phyloP scores from a whole-genome alignment of 164 flowering plant genomes.

The Litsea cubeba region DNA sequence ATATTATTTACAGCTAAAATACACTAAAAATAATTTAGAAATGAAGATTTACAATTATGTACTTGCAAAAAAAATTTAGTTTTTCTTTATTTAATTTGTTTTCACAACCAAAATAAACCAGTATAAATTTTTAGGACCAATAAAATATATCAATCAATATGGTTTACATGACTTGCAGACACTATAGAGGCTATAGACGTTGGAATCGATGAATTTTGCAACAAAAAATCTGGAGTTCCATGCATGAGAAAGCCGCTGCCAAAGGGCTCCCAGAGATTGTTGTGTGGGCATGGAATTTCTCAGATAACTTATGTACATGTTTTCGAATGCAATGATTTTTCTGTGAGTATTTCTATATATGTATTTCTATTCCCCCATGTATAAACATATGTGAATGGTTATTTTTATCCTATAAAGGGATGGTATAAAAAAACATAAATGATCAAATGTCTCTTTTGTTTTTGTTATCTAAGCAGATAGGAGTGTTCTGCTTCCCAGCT shows the following conservation, averaged over 20 bases:
- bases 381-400: neutral
- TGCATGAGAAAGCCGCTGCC: too few relatives aligned
- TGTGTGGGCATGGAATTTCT: constrained; percentile 19
- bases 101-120: too few relatives aligned
- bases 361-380: neutral
- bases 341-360: constrained; percentile 17
- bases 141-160: too few relatives aligned
- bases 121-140: too few relatives aligned
- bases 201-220: constrained; percentile 31
- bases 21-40: too few relatives aligned
- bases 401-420: neutral
- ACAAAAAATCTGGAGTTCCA: too few relatives aligned
- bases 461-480: constrained; percentile 23
- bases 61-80: too few relatives aligned
- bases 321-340: constrained; percentile 27
- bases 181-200: constrained; percentile 25
- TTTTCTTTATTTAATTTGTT: too few relatives aligned
- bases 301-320: constrained; percentile 35
- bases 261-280: constrained; percentile 3
- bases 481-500: constrained; percentile 41
- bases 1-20: too few relatives aligned
- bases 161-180: constrained; percentile 15
- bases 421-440: too few relatives aligned
- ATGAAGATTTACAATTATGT: too few relatives aligned
- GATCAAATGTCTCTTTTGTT: too few relatives aligned